Percentiles rank a stretch among this genome's conserved stretches.
Conservation (phyloP, 306 rosid genomes). For the Cajanus cajan region DNA sequence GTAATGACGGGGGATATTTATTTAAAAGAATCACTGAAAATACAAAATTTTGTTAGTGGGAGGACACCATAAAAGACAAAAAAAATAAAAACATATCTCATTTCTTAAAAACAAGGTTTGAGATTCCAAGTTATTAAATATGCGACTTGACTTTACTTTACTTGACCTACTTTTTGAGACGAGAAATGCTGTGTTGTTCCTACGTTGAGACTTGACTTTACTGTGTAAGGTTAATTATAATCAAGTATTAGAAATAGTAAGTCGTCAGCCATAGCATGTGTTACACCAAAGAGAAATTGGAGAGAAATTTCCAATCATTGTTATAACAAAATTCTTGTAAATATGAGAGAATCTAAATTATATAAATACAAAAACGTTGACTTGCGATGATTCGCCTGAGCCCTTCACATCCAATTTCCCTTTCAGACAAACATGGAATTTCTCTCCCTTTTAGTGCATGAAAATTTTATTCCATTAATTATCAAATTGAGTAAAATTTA, state of each 20-base stretch:
- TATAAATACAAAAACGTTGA: conserved; percentile 1
- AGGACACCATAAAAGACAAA: no score
- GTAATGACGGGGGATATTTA: no score
- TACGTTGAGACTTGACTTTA: not conserved
- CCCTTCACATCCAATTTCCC: conserved; percentile 3
- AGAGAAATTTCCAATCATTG: not conserved
- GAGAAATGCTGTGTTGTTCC: not conserved
- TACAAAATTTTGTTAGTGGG: no score
- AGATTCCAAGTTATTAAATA: not conserved
- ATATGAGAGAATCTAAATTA: not conserved
- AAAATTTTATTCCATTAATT: not conserved
- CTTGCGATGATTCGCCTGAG: not conserved
- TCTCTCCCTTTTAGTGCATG: not conserved
- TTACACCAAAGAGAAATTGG: not conserved
- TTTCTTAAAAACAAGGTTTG: no score
- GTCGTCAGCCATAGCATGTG: not conserved
- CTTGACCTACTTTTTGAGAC: not conserved
- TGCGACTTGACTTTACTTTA: not conserved
- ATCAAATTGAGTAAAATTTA: not conserved
- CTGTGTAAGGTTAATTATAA: not conserved
- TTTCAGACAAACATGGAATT: not conserved
- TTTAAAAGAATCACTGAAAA: no score
- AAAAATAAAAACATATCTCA: not conserved
- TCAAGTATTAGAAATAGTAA: not conserved
- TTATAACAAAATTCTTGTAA: not conserved